A percentile compares a stretch with the other conserved stretches of the same genome.
phyloP scores from a whole-genome alignment of 176 grass and related monocot species.

The Echinochloa phyllopogon region DNA sequence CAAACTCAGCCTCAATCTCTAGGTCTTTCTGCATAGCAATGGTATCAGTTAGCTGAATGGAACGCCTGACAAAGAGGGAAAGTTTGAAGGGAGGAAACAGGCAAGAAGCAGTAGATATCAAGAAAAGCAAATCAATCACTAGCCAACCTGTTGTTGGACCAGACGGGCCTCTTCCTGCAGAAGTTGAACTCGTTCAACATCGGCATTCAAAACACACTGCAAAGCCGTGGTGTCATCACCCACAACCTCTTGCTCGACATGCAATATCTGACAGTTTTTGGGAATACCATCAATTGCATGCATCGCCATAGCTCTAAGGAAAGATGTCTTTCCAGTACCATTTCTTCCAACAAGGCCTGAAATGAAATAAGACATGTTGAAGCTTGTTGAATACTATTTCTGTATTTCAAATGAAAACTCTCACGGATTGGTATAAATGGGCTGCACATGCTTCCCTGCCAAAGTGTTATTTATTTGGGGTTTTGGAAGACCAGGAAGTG shows the following conservation, averaged over 20 bases:
- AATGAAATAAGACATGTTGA: conserved; percentile 6
- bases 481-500: neutral
- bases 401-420: neutral
- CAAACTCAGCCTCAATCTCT: conserved; percentile 79
- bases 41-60: conserved; percentile 31
- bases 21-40: conserved; percentile 81
- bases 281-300: conserved; percentile 97
- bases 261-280: conserved; percentile 98
- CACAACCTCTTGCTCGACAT: conserved; percentile 93
- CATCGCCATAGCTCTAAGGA: conserved; percentile 89
- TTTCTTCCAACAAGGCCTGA: conserved; percentile 98
- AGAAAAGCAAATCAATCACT: neutral
- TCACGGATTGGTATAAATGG: neutral
- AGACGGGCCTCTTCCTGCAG: conserved; percentile 82
- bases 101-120: conserved; percentile 7
- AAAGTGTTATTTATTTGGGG: conserved; percentile 2
- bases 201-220: conserved; percentile 91
- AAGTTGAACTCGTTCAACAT: conserved; percentile 79
- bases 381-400: neutral
- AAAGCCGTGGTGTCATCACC: conserved; percentile 80
- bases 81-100: neutral
- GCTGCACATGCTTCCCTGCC: neutral
- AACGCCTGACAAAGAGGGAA: conserved; percentile 7
- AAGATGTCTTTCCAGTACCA: conserved; percentile 96
- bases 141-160: conserved; percentile 69